These are phyloP conservation scores for Myriosclerotinia duriaeana DNA, from an alignment of 2,329 filamentous ascomycete species.

Conservation along the genomic window DNA sequence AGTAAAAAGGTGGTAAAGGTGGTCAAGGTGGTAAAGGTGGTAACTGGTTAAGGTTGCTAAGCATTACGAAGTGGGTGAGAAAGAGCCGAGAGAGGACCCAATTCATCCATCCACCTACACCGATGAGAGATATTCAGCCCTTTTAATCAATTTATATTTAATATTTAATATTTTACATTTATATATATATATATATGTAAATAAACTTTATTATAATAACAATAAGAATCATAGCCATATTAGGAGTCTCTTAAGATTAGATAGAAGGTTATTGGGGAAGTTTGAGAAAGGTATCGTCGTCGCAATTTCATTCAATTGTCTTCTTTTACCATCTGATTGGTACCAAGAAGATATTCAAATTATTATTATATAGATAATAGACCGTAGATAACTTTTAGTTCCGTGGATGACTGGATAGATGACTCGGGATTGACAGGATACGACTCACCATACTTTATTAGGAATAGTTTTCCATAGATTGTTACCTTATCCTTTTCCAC, in stretches of 20 bases:
- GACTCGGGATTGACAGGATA: neutral
- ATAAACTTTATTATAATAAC: too few relatives aligned
- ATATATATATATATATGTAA: too few relatives aligned
- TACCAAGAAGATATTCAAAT: neutral
- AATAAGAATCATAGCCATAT: neutral
- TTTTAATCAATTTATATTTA: neutral
- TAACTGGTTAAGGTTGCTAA: neutral
- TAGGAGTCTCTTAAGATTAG: neutral
- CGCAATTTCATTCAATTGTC: slow-evolving; percentile 12
- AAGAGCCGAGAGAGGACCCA: too few relatives aligned
- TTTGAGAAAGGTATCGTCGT: slow-evolving; percentile 3
- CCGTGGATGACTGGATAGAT: slow-evolving; percentile 4
- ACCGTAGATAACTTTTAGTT: too few relatives aligned
- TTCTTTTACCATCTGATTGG: neutral
- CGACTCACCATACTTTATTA: neutral
- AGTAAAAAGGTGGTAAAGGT: neutral
- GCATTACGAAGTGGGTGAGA: neutral
- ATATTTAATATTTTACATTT: too few relatives aligned
- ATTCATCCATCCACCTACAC: slow-evolving; percentile 1
- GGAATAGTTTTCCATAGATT: too few relatives aligned
- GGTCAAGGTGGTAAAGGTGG: neutral
- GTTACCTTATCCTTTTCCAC: neutral
- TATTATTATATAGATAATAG: too few relatives aligned
- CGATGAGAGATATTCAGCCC: neutral
- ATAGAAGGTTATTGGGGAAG: neutral